phyloP scores from a whole-genome alignment of 371 early-diverging fungal genomes.

The Capillidium heterosporum region DNA sequence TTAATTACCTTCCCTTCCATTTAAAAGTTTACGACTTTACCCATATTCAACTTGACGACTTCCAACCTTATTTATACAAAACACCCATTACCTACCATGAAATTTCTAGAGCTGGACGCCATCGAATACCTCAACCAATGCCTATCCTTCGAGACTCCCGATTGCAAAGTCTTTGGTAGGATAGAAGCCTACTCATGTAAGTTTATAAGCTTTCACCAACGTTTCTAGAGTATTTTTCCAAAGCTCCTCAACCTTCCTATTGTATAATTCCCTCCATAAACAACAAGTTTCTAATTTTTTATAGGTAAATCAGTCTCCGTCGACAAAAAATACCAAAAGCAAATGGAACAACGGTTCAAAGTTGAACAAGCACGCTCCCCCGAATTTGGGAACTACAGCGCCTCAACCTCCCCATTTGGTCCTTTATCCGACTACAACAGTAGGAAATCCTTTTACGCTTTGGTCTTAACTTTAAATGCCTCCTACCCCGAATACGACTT shows the following conservation, averaged over 20 bases:
- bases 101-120: constrained; percentile 16
- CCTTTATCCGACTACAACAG: constrained; percentile 55
- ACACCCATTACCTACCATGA: constrained; percentile 11
- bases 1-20: too few species aligned
- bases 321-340: constrained; percentile 73
- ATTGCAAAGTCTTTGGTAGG: constrained; percentile 45
- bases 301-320: constrained; percentile 74
- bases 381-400: constrained; percentile 12
- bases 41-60: too few species aligned
- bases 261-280: too few species aligned
- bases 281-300: background rate
- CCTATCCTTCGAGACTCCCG: constrained; percentile 39
- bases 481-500: constrained; percentile 91
- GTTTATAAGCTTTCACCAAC: constrained; percentile 1
- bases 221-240: too few species aligned
- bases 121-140: constrained; percentile 31
- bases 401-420: constrained; percentile 64
- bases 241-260: too few species aligned
- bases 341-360: constrained; percentile 29
- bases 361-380: background rate
- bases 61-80: too few species aligned
- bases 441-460: constrained; percentile 69
- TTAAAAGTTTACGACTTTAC: too few species aligned
- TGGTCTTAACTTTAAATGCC: constrained; percentile 80
- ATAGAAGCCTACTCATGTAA: constrained; percentile 83